These are phyloP conservation scores for Neolentinus lepideus DNA, from an alignment of 1,284 basidiomycete genomes.

Conservation along the genomic window DNA sequence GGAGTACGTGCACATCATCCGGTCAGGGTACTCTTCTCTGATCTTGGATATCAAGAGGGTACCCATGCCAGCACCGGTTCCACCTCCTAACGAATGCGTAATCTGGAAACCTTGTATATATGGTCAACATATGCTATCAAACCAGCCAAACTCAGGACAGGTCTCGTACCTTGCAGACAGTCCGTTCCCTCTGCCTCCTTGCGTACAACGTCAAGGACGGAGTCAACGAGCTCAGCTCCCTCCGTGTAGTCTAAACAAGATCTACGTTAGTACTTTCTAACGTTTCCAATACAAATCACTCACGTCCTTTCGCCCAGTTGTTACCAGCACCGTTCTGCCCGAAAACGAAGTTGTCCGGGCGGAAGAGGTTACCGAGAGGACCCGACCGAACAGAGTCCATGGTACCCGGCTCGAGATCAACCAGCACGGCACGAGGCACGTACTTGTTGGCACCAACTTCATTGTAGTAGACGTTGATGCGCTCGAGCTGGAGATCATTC, in stretches of 20 bases:
- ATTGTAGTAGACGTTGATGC: slow-evolving; percentile 96
- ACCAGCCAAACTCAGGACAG: neutral
- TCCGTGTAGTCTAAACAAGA: slow-evolving; percentile 75
- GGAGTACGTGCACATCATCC: slow-evolving; percentile 98
- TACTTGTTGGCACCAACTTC: slow-evolving; percentile 90
- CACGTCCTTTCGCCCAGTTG: slow-evolving; percentile 94
- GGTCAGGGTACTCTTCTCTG: slow-evolving; percentile 89
- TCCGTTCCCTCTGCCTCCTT: slow-evolving; percentile 91
- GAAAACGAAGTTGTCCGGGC: slow-evolving; percentile 93
- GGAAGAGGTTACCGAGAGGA: slow-evolving; percentile 81
- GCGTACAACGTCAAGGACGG: slow-evolving; percentile 84
- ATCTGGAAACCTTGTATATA: slow-evolving; percentile 79
- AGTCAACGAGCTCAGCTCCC: slow-evolving; percentile 94
- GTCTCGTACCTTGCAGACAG: slow-evolving; percentile 73
- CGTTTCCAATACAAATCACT: slow-evolving; percentile 27
- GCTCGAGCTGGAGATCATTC: slow-evolving; percentile 94
- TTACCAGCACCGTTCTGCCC: slow-evolving; percentile 91
- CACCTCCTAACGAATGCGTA: slow-evolving; percentile 94
- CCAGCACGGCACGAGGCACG: slow-evolving; percentile 91
- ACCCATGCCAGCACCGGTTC: slow-evolving; percentile 93
- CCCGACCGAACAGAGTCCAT: slow-evolving; percentile 93
- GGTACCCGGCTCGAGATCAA: slow-evolving; percentile 95
- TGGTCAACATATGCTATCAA: slow-evolving; percentile 3
- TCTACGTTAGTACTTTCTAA: slow-evolving; percentile 7
- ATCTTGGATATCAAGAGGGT: slow-evolving; percentile 89